phyloP scores from a whole-genome alignment of 2,329 filamentous ascomycete species.

The Fusarium dimerum region DNA sequence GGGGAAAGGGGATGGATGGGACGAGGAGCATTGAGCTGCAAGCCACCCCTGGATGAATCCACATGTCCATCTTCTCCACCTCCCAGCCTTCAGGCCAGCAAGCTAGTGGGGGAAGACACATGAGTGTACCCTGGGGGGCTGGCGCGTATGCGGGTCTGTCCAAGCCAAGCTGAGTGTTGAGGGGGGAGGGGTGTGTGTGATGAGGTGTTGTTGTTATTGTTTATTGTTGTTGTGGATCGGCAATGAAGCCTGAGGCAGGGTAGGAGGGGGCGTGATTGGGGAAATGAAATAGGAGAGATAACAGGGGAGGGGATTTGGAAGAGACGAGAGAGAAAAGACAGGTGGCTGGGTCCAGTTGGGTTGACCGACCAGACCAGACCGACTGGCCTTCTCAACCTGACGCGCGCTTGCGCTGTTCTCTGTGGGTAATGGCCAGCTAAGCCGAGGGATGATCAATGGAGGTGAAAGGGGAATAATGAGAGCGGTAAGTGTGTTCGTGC shows the following conservation, averaged over 20 bases:
- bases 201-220: slow-evolving; percentile 8
- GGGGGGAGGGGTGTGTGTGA: slow-evolving; percentile 18
- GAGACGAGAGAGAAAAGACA: slow-evolving; percentile 5
- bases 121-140: too few species aligned
- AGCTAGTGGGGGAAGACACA: slow-evolving; percentile 15
- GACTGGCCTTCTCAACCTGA: slow-evolving; percentile 8
- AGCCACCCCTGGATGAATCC: too few species aligned
- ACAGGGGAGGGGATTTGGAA: slow-evolving; percentile 17
- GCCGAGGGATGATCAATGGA: slow-evolving; percentile 9
- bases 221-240: too few species aligned
- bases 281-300: slow-evolving; percentile 21
- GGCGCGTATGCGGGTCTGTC: slow-evolving; percentile 17
- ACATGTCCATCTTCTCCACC: slow-evolving; percentile 14
- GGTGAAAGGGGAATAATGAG: not conserved
- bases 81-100: slow-evolving; percentile 27
- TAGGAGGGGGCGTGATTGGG: slow-evolving; percentile 1
- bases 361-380: too few species aligned
- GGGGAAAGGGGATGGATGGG: too few species aligned
- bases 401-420: slow-evolving; percentile 16
- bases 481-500: too few species aligned
- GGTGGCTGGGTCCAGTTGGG: too few species aligned
- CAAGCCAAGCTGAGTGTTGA: slow-evolving; percentile 21
- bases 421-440: slow-evolving; percentile 24
- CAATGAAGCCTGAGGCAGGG: not conserved
- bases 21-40: too few species aligned